Conservation (phyloP, 2,329 filamentous ascomycete species). For the Plectosphaerella plurivora region DNA sequence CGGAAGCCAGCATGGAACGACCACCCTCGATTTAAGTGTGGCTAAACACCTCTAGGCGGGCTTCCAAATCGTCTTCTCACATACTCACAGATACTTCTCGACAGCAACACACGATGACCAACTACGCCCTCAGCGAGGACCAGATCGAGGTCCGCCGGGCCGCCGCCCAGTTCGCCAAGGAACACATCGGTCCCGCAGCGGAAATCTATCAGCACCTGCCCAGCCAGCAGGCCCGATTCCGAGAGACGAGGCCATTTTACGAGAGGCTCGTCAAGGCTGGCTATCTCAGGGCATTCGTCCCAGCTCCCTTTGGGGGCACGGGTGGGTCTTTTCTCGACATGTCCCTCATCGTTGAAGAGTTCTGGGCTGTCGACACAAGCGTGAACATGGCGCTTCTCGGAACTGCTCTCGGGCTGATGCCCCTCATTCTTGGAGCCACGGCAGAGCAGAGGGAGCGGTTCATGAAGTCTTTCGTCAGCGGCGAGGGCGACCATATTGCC, state of each 20-base stretch:
- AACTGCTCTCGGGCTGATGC: conserved; percentile 46
- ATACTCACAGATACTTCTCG: too few relatives aligned
- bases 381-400: conserved; percentile 45
- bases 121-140: too few relatives aligned
- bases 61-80: too few relatives aligned
- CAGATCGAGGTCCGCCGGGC: too few relatives aligned
- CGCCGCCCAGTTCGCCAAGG: too few relatives aligned
- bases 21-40: too few relatives aligned
- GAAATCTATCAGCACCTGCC: neutral
- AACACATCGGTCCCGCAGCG: too few relatives aligned
- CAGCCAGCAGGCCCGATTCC: neutral
- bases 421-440: conserved; percentile 40
- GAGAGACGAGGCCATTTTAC: neutral
- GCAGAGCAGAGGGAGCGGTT: conserved; percentile 33
- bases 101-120: too few relatives aligned
- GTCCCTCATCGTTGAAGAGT: conserved; percentile 46
- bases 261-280: neutral
- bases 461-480: conserved; percentile 40
- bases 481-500: conserved; percentile 40
- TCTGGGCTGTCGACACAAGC: conserved; percentile 45
- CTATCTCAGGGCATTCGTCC: conserved; percentile 39
- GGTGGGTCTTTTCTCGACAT: conserved; percentile 40
- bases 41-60: too few relatives aligned
- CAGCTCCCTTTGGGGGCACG: conserved; percentile 38
- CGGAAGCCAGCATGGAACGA: too few relatives aligned